Conservation (phyloP, 345 rosid genomes). For the Eucalyptus leucophloia region DNA sequence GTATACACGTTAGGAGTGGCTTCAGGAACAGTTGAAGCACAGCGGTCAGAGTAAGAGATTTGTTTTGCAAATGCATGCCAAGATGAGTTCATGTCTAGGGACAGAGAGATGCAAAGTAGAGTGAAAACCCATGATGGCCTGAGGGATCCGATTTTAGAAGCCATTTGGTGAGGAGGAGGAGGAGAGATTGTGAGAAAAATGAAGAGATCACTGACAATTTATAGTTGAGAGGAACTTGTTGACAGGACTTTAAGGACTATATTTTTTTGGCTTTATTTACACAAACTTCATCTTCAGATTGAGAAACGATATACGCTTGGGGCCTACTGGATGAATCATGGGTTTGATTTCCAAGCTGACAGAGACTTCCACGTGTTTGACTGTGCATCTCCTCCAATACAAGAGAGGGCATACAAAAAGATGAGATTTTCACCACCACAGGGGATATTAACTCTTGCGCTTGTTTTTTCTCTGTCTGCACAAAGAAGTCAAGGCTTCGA, state of each 20-base stretch:
- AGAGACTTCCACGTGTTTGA: neutral
- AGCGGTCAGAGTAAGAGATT: conserved; percentile 6
- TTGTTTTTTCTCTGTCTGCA: neutral
- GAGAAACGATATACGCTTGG: neutral
- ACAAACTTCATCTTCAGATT: neutral
- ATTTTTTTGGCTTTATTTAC: neutral
- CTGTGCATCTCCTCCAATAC: neutral
- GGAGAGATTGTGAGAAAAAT: neutral
- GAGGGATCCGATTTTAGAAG: neutral
- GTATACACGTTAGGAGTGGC: neutral
- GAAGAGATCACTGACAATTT: neutral
- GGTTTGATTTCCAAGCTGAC: neutral
- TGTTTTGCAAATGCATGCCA: neutral
- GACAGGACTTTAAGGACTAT: neutral
- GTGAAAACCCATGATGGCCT: neutral
- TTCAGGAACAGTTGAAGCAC: conserved; percentile 8
- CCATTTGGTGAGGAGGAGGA: neutral
- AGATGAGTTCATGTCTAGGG: neutral
- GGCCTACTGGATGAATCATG: neutral
- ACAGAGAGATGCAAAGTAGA: neutral
- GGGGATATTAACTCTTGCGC: neutral
- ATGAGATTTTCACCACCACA: neutral
- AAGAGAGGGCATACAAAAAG: neutral
- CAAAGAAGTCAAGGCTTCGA: neutral
- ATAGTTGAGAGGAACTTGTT: neutral